A percentile compares a stretch with the other conserved stretches of the same genome.
Conservation (phyloP, 192 early-diverging fungal species). For the Linnemannia schmuckeri region DNA sequence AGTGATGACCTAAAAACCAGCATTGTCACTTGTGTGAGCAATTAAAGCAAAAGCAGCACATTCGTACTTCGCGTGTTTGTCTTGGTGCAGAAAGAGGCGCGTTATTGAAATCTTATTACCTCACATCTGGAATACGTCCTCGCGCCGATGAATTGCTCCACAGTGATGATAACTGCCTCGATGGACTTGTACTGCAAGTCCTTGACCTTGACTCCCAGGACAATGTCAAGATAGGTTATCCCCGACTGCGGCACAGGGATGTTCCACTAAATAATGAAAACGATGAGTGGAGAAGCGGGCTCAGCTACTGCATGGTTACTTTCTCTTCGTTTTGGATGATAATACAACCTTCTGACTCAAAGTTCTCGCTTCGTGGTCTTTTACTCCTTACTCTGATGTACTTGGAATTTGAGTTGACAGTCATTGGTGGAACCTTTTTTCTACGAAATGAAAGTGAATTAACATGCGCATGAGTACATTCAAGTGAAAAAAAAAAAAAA, state of each 20-base stretch:
- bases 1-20: neutral
- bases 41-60: neutral
- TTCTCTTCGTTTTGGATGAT: no score
- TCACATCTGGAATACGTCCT: neutral
- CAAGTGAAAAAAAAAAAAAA: neutral
- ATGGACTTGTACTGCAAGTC: neutral
- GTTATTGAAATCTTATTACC: neutral
- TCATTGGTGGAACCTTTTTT: neutral
- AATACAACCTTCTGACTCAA: no score
- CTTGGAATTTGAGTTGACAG: neutral
- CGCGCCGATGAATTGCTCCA: neutral
- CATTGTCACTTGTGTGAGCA: neutral
- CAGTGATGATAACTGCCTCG: neutral
- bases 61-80: no score
- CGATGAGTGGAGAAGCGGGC: no score
- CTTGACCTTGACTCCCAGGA: neutral
- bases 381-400: neutral
- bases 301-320: no score
- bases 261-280: neutral
- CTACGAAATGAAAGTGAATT: neutral
- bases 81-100: no score
- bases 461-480: neutral
- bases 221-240: neutral
- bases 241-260: slow-evolving; percentile 3
- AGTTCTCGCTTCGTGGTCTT: neutral